Conservation (phyloP, 345 rosid genomes). For the Eucalyptus viminalis region DNA sequence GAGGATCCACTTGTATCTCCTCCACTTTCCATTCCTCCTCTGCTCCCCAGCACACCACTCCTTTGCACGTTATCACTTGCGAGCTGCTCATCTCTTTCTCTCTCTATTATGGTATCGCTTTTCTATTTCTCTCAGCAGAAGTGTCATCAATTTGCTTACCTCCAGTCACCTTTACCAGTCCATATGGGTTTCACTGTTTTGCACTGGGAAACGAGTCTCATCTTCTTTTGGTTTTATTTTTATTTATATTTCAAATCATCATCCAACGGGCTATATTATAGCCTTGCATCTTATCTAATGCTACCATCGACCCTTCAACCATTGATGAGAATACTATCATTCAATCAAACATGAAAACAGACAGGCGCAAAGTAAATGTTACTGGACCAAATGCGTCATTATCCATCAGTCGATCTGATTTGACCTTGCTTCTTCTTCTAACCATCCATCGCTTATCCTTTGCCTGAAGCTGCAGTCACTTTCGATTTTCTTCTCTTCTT, state of each 20-base stretch:
- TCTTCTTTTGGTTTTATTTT: not conserved
- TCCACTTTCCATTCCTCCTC: constrained; percentile 39
- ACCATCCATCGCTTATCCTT: not conserved
- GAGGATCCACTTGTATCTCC: constrained; percentile 55
- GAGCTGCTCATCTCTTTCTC: not conserved
- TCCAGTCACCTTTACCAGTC: not conserved
- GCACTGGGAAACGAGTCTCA: not conserved
- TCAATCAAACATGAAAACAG: not conserved
- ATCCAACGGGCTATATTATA: no score
- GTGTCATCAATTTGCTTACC: not conserved
- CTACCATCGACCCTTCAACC: no score
- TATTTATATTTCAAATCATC: not conserved
- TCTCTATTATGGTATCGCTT: not conserved
- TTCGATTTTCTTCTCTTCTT: not conserved
- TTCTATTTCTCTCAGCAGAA: not conserved
- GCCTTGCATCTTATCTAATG: no score
- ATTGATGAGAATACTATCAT: not conserved
- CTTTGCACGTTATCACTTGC: not conserved
- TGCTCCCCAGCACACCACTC: constrained; percentile 41
- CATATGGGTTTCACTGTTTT: not conserved
- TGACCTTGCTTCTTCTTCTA: not conserved
- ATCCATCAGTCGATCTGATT: not conserved
- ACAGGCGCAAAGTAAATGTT: not conserved
- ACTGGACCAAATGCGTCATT: not conserved
- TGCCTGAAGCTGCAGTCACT: not conserved